Evolutionary conservation across 257 asterid genomes (phyloP), one percentile per base, ranked within the genome.

Genomic region (Nicotiana otophora): DNA sequence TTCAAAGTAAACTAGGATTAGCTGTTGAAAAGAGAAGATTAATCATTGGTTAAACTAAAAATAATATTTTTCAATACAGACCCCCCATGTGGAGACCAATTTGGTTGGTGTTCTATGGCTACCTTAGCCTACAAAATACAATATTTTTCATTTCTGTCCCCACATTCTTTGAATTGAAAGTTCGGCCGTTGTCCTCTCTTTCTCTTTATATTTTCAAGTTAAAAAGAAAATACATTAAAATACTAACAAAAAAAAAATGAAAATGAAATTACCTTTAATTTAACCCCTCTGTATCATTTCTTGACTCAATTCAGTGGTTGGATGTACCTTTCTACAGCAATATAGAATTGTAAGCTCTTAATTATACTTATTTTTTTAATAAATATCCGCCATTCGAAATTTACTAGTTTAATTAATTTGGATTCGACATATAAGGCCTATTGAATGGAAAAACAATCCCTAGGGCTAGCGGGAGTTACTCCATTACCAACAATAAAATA

Each of bases 1-100:
- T 78, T 78, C 82, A 34, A 60, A 78, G 69, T 12, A 20, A 46
- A 78, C 72, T 34, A 60, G 54, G 60, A 60, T 60, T 78, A 63
- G 82, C 69, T 42, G 72, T 61, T 20, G 33, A 60, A 78, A 78
- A 78, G 62, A 36, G n/a, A 78, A 78, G 39, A 74, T 74, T 46
- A 74, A 74, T 48, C 61, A 48, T 74, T 74, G 39, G 57, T 74
- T 63, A 23, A 64, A 81, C 30, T 28, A 42, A 65, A 39, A 58
- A 31, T 0, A 64, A 1, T 77, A 14, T 48, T 84, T 82, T 79
- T 63, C 46, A 80, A 28, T 82, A 84, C 81, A 76, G 83, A 82
- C 82, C 86, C 83, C 86, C 86, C 88, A 84, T 83, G 86, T 83
- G 88, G 90, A 83, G 88, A 83, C 90, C 88, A 85, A 39, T 83